phyloP scores from a whole-genome alignment of 768 basidiomycete species.

The Mycena kentingensis region DNA sequence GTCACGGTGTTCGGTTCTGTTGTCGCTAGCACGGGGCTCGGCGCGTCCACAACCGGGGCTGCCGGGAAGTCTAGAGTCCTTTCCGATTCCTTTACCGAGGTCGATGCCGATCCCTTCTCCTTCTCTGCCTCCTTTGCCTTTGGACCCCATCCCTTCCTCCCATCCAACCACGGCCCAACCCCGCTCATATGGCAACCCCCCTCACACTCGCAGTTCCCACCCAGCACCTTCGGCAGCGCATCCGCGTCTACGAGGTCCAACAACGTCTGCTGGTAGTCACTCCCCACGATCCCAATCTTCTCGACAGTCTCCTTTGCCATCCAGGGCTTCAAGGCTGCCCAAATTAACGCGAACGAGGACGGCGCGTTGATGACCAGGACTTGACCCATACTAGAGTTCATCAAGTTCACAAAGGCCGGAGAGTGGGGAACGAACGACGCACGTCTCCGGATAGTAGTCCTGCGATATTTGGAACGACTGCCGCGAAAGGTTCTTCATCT shows the following conservation, averaged over 20 bases:
- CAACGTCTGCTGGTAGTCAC: constrained; percentile 57
- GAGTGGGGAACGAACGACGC: constrained; percentile 22
- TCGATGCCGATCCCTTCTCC: too few relatives aligned
- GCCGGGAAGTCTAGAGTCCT: too few relatives aligned
- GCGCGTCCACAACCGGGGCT: too few relatives aligned
- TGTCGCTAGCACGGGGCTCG: too few relatives aligned
- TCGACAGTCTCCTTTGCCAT: constrained; percentile 69
- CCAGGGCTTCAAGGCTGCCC: constrained; percentile 71
- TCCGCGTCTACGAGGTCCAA: constrained; percentile 64
- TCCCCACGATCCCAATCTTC: constrained; percentile 67
- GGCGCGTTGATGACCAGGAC: constrained; percentile 74
- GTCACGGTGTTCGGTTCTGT: too few relatives aligned
- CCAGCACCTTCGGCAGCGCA: constrained; percentile 59
- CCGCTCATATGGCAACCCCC: constrained; percentile 65
- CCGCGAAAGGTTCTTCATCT: constrained; percentile 65
- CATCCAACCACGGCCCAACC: constrained; percentile 73
- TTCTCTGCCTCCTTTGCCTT: constrained; percentile 27
- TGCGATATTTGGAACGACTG: constrained; percentile 73
- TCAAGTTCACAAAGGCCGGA: not conserved
- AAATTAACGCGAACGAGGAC: constrained; percentile 70
- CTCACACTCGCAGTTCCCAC: constrained; percentile 66
- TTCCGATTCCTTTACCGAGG: too few relatives aligned
- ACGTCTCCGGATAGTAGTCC: constrained; percentile 81
- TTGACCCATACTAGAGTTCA: constrained; percentile 62
- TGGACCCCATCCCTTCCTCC: constrained; percentile 52